These are phyloP conservation scores for Hypoxylon rubiginosum DNA, from an alignment of 2,329 filamentous ascomycete species.

Conservation along the genomic window DNA sequence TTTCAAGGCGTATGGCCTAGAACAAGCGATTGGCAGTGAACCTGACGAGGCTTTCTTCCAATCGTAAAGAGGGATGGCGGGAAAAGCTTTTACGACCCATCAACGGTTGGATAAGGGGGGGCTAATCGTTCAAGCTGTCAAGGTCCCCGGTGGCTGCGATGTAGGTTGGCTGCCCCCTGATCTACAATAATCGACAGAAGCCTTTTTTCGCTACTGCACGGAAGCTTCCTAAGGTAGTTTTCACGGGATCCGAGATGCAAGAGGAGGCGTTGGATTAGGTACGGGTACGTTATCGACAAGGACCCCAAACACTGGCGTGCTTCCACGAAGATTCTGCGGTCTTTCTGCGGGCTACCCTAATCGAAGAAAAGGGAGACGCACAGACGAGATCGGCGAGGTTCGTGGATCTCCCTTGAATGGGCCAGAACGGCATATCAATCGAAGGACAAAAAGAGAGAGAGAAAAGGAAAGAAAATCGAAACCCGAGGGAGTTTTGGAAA, in stretches of 20 bases:
- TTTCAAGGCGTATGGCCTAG: slow-evolving; percentile 13
- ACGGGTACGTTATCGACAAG: slow-evolving; percentile 12
- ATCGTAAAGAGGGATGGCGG: slow-evolving; percentile 5
- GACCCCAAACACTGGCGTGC: slow-evolving; percentile 22
- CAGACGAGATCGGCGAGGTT: slow-evolving; percentile 24
- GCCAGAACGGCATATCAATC: neutral
- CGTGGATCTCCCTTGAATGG: slow-evolving; percentile 17
- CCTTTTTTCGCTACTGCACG: slow-evolving; percentile 35
- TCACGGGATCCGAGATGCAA: slow-evolving; percentile 30
- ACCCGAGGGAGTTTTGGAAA: slow-evolving; percentile 25
- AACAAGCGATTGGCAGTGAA: slow-evolving; percentile 15
- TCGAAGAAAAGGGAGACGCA: slow-evolving; percentile 8
- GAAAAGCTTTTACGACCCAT: slow-evolving; percentile 3
- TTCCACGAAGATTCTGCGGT: slow-evolving; percentile 21
- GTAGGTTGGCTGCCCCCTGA: slow-evolving; percentile 17
- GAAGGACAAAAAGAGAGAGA: too few relatives aligned
- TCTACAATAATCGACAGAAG: slow-evolving; percentile 28
- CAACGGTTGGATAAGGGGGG: slow-evolving; percentile 12
- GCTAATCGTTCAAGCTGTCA: neutral
- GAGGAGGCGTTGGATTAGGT: slow-evolving; percentile 18
- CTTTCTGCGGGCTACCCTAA: slow-evolving; percentile 9
- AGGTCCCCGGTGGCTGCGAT: neutral
- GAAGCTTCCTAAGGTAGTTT: slow-evolving; percentile 39
- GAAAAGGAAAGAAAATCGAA: slow-evolving; percentile 26
- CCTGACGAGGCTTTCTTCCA: neutral